Evolutionary conservation across 2,329 filamentous ascomycete species (phyloP).

Genomic region (Aspergillus glaucus): DNA sequence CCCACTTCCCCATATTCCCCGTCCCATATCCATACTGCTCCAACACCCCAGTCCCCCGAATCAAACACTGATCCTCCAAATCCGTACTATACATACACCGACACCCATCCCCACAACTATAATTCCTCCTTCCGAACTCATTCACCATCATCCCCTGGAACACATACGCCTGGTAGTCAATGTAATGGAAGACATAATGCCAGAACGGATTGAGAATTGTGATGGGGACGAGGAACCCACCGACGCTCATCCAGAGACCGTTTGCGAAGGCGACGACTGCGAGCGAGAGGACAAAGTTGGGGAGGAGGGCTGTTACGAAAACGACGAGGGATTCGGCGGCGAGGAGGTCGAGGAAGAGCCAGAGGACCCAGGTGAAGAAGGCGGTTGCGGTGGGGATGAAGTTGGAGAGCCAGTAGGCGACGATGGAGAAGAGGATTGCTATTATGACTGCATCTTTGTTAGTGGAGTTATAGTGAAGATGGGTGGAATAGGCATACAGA

Average conservation of each 20-base stretch:
- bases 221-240: slow-evolving; percentile 72
- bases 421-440: slow-evolving; percentile 64
- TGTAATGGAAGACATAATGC: slow-evolving; percentile 82
- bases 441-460: slow-evolving; percentile 53
- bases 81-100: slow-evolving; percentile 66
- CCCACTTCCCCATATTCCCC: slow-evolving; percentile 59
- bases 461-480: slow-evolving; percentile 1
- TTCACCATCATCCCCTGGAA: slow-evolving; percentile 94
- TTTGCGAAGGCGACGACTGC: slow-evolving; percentile 80
- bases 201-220: slow-evolving; percentile 73
- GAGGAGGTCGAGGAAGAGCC: slow-evolving; percentile 77
- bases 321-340: slow-evolving; percentile 80
- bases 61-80: slow-evolving; percentile 59
- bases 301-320: slow-evolving; percentile 64
- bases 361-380: slow-evolving; percentile 75
- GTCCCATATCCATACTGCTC: slow-evolving; percentile 62
- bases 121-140: slow-evolving; percentile 64
- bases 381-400: slow-evolving; percentile 59
- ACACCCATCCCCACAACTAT: slow-evolving; percentile 54
- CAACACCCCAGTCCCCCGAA: slow-evolving; percentile 65
- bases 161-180: slow-evolving; percentile 80
- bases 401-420: slow-evolving; percentile 75
- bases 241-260: slow-evolving; percentile 82
- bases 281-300: slow-evolving; percentile 72
- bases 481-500: slow-evolving; percentile 45